Conservation (phyloP, 805 yeast species). For the Candida ascalaphidarum region DNA sequence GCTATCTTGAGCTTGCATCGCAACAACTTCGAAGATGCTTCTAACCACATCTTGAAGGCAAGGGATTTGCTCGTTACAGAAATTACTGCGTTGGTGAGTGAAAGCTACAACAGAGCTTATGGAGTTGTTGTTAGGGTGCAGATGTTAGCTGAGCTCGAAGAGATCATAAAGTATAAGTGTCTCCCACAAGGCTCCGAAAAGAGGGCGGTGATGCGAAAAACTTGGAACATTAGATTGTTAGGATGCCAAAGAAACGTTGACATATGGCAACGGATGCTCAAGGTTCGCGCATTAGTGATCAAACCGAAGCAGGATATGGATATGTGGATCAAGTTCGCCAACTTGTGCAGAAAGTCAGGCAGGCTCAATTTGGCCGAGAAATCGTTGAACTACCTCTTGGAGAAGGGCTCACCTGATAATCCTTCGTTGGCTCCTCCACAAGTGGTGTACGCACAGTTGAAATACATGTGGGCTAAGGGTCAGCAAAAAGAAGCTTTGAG, state of each 20-base stretch:
- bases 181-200: constrained; percentile 78
- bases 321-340: constrained; percentile 97
- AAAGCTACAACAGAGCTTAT: constrained; percentile 93
- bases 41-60: constrained; percentile 70
- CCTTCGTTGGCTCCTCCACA: constrained; percentile 88
- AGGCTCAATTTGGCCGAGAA: constrained; percentile 88
- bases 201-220: constrained; percentile 69
- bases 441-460: constrained; percentile 93
- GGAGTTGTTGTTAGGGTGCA: constrained; percentile 95
- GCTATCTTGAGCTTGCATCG: constrained; percentile 83
- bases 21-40: constrained; percentile 76
- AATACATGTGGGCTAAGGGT: constrained; percentile 95
- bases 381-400: constrained; percentile 71
- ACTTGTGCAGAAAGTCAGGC: constrained; percentile 89
- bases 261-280: constrained; percentile 95
- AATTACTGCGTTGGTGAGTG: constrained; percentile 88
- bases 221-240: constrained; percentile 87
- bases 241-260: constrained; percentile 97
- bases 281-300: constrained; percentile 87
- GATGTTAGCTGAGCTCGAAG: constrained; percentile 95
- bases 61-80: constrained; percentile 88
- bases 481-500: constrained; percentile 78
- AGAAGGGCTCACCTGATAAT: constrained; percentile 56
- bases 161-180: constrained; percentile 81
- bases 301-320: constrained; percentile 95